Conservation (phyloP, 2,329 filamentous ascomycete genomes). For the Alternaria sp. region DNA sequence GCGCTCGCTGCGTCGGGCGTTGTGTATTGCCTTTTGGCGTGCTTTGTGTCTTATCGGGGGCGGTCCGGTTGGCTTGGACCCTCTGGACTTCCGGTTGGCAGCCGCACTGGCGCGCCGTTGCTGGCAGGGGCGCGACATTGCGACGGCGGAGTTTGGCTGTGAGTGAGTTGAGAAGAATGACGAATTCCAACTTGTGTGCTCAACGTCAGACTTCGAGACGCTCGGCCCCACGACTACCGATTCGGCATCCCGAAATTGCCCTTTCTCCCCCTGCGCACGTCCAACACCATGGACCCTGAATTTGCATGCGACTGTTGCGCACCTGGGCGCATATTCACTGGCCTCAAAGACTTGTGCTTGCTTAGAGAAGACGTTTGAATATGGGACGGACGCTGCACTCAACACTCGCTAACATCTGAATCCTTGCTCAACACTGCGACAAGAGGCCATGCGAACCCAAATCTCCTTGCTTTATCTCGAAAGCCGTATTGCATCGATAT, state of each 20-base stretch:
- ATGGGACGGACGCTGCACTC: not conserved
- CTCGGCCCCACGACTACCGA: conserved; percentile 12
- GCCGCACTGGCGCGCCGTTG: conserved; percentile 31
- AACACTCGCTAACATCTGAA: not conserved
- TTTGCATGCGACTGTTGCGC: not conserved
- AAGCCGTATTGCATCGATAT: not conserved
- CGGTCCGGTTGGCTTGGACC: conserved; percentile 18
- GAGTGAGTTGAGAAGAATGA: not conserved
- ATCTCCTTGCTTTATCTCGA: not conserved
- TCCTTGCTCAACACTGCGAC: not conserved
- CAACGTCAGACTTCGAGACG: conserved; percentile 10
- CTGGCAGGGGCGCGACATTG: conserved; percentile 36
- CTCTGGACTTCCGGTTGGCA: conserved; percentile 22
- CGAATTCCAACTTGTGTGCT: conserved; percentile 3
- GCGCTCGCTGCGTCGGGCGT: conserved; percentile 18
- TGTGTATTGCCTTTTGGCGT: conserved; percentile 27
- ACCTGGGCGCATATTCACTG: not conserved
- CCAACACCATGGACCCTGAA: not conserved
- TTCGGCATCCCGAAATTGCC: conserved; percentile 1
- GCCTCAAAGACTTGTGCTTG: not conserved
- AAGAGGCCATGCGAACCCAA: not conserved
- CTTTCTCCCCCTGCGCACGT: not conserved
- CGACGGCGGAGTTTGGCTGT: not conserved
- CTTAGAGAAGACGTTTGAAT: rapidly evolving
- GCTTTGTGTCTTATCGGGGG: conserved; percentile 25